Conservation (phyloP, 106 monocot genomes). For the Posidonia australis region DNA sequence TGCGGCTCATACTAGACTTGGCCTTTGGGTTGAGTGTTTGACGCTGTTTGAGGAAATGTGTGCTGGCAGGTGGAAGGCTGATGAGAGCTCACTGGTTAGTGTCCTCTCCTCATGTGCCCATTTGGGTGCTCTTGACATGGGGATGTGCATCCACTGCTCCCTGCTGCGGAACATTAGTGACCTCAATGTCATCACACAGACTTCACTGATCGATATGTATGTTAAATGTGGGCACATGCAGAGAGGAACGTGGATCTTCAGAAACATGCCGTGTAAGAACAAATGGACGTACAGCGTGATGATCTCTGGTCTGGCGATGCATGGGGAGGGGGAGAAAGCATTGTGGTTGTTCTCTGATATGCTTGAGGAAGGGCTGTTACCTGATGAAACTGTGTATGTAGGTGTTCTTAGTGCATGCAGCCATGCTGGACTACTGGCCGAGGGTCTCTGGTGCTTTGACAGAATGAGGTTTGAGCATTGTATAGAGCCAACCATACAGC, state of each 20-base stretch:
- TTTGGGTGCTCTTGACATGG: slow-evolving; percentile 33
- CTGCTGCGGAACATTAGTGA: slow-evolving; percentile 30
- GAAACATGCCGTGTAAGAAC: slow-evolving; percentile 38
- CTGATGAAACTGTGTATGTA: slow-evolving; percentile 49
- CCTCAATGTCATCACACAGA: slow-evolving; percentile 30
- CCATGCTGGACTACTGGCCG: slow-evolving; percentile 36
- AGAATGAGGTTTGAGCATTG: slow-evolving; percentile 45
- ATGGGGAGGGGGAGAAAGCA: slow-evolving; percentile 42
- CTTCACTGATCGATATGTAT: slow-evolving; percentile 72
- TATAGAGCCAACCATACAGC: slow-evolving; percentile 33
- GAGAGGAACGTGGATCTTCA: slow-evolving; percentile 40
- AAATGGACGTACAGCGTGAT: slow-evolving; percentile 47
- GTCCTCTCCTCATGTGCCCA: slow-evolving; percentile 45
- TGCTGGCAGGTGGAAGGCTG: slow-evolving; percentile 18
- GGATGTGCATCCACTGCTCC: slow-evolving; percentile 43
- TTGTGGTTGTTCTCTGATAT: slow-evolving; percentile 38
- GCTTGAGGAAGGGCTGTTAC: slow-evolving; percentile 35
- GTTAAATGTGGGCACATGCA: slow-evolving; percentile 44
- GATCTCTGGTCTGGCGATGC: slow-evolving; percentile 64
- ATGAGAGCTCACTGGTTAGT: slow-evolving; percentile 53
- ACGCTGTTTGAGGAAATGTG: slow-evolving; percentile 31
- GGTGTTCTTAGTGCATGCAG: slow-evolving; percentile 66
- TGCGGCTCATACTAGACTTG: slow-evolving; percentile 30
- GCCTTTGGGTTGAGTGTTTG: slow-evolving; percentile 39
- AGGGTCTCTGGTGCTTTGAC: slow-evolving; percentile 53